A percentile compares a stretch with the other conserved stretches of the same genome.
phyloP scores from a whole-genome alignment of 2,329 filamentous ascomycete genomes.

The Coccinonectria pachysandricola region DNA sequence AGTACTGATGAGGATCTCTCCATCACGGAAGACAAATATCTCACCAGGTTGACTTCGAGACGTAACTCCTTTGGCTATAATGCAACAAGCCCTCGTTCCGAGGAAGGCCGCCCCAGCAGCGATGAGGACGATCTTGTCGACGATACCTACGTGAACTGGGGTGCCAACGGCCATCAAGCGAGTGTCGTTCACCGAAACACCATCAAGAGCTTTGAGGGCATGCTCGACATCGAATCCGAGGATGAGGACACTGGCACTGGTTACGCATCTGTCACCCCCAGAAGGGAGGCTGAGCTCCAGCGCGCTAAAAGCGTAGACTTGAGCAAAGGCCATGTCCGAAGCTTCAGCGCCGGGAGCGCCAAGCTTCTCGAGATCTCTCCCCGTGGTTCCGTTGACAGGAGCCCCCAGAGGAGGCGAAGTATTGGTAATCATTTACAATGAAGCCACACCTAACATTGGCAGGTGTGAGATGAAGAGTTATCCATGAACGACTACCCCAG shows the following conservation, averaged over 20 bases:
- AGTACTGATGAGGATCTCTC: constrained; percentile 55
- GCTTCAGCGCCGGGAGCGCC: constrained; percentile 69
- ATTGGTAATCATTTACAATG: constrained; percentile 9
- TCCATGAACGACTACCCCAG: constrained; percentile 6
- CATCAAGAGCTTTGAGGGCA: constrained; percentile 42
- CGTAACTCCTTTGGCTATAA: constrained; percentile 13
- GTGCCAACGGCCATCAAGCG: constrained; percentile 36
- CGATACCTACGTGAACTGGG: constrained; percentile 41
- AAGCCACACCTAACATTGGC: constrained; percentile 8
- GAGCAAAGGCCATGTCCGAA: constrained; percentile 53
- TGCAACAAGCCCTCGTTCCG: constrained; percentile 32
- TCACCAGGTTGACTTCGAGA: constrained; percentile 37
- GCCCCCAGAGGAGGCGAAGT: constrained; percentile 20
- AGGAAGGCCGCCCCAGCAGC: constrained; percentile 44
- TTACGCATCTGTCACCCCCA: constrained; percentile 17
- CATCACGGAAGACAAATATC: constrained; percentile 59
- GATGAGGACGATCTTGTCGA: constrained; percentile 42
- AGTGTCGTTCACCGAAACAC: constrained; percentile 49
- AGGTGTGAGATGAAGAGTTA: constrained; percentile 16
- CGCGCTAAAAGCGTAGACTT: constrained; percentile 64
- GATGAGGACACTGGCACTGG: constrained; percentile 23
- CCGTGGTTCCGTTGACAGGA: constrained; percentile 37
- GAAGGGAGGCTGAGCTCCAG: constrained; percentile 34
- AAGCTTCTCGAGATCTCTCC: constrained; percentile 59
- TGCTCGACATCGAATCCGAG: constrained; percentile 33